A percentile compares a stretch with the other conserved stretches of the same genome.
Conservation (phyloP, 371 early-diverging fungal genomes). For the Mucor ambiguus region DNA sequence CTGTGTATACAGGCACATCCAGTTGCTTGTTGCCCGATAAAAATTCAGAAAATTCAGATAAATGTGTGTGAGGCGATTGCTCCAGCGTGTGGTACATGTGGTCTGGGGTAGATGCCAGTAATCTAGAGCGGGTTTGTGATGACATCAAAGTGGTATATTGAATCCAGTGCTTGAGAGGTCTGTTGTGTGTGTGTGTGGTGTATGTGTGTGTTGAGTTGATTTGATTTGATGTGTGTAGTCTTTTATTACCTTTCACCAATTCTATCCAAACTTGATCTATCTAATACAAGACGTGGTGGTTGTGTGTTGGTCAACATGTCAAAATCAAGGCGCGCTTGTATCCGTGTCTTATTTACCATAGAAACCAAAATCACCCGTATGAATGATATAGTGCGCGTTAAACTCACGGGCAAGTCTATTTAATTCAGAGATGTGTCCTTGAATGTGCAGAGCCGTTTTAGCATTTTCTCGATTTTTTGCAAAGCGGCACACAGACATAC, state of each 20-base stretch:
- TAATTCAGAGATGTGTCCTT: constrained; percentile 66
- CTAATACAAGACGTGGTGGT: constrained; percentile 34
- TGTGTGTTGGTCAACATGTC: not conserved
- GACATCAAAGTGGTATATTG: constrained; percentile 67
- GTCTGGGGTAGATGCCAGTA: constrained; percentile 44
- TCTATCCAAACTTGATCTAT: constrained; percentile 56
- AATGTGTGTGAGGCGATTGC: constrained; percentile 46
- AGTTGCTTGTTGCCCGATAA: constrained; percentile 48
- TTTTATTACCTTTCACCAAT: constrained; percentile 59
- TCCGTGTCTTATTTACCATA: constrained; percentile 46
- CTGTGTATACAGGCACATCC: constrained; percentile 66
- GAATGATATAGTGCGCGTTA: constrained; percentile 62
- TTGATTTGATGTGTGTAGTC: not conserved
- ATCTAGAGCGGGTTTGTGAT: constrained; percentile 46
- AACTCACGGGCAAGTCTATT: constrained; percentile 62
- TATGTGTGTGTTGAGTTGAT: not conserved
- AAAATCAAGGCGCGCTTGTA: not conserved
- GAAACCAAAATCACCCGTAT: constrained; percentile 74
- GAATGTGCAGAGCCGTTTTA: not conserved
- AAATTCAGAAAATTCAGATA: constrained; percentile 62
- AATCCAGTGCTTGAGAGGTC: constrained; percentile 64
- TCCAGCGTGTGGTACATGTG: constrained; percentile 53
- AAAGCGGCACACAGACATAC: not conserved
- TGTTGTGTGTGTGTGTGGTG: constrained; percentile 16
- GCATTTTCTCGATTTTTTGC: not conserved